Evolutionary conservation across 345 rosid genomes (phyloP).

Genomic region (Acer saccharum): DNA sequence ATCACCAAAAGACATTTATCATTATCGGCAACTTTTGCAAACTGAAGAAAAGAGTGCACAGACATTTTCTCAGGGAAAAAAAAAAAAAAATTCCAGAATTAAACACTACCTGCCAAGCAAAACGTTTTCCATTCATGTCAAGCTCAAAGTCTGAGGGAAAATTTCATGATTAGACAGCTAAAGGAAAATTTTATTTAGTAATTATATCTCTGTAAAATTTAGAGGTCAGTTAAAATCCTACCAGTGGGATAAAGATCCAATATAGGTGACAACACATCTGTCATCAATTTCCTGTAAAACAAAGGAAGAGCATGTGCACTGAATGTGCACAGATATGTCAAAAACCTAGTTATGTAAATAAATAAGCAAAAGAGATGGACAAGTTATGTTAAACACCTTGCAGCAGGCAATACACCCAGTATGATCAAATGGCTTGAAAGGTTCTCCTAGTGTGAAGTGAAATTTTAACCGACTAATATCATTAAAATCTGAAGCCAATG

Average conservation of each 20-base stretch:
- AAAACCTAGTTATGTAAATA: not conserved
- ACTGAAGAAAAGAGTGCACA: not conserved
- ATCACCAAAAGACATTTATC: not conserved
- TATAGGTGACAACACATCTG: conserved; percentile 29
- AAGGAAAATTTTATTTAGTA: not conserved
- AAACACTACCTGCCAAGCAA: conserved; percentile 35
- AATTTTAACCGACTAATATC: conserved; percentile 24
- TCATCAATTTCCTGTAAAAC: conserved; percentile 33
- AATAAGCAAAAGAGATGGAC: not conserved
- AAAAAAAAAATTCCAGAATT: not conserved
- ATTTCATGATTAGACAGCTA: too few relatives aligned
- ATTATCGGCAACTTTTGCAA: too few relatives aligned
- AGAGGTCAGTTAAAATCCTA: conserved; percentile 5
- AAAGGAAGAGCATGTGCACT: conserved; percentile 41
- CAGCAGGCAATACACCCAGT: conserved; percentile 38
- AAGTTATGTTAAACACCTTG: conserved; percentile 27
- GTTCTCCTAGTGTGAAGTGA: conserved; percentile 30
- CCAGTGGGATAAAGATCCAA: conserved; percentile 36
- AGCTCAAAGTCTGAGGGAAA: conserved; percentile 34
- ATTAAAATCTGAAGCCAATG: conserved; percentile 40
- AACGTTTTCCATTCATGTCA: conserved; percentile 32
- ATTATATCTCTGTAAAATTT: not conserved
- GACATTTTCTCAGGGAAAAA: not conserved
- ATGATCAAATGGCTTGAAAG: conserved; percentile 43
- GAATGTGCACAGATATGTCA: conserved; percentile 7